Percentiles rank a stretch among this genome's conserved stretches.
phyloP scores from a whole-genome alignment of 2,329 filamentous ascomycete species.

The Stachybotrys elegans region DNA sequence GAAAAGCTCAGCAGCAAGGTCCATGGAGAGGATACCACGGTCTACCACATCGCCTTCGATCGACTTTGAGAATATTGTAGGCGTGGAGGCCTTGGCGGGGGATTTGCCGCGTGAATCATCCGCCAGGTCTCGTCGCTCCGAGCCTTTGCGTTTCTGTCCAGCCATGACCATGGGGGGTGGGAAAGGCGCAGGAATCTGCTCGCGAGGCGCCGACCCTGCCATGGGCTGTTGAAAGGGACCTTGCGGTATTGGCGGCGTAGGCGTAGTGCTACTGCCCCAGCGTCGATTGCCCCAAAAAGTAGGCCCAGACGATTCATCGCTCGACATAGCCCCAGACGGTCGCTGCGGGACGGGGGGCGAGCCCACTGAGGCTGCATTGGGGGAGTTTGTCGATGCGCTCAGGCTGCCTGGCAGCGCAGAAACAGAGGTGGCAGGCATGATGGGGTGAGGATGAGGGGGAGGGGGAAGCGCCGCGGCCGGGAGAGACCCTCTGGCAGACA shows the following conservation, averaged over 20 bases:
- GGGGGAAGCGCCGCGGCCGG: too few species aligned
- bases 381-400: not conserved
- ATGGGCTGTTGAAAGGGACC: not conserved
- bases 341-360: not conserved
- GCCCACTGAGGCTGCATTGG: not conserved
- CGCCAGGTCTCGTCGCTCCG: slow-evolving; percentile 15
- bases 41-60: slow-evolving; percentile 49
- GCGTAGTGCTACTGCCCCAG: not conserved
- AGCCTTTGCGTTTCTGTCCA: slow-evolving; percentile 26
- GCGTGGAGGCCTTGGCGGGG: not conserved
- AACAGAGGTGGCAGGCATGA: not conserved
- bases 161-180: slow-evolving; percentile 10
- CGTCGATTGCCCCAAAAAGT: not conserved
- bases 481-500: slow-evolving; percentile 51
- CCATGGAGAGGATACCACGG: slow-evolving; percentile 52
- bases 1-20: slow-evolving; percentile 51
- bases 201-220: not conserved
- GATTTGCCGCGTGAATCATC: slow-evolving; percentile 10
- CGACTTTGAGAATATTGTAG: slow-evolving; percentile 15
- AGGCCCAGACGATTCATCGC: not conserved
- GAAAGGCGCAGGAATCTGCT: slow-evolving; percentile 1
- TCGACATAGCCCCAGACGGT: not conserved
- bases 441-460: too few species aligned
- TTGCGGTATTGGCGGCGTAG: not conserved
- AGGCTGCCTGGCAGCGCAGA: not conserved